Evolutionary conservation across 208 protist species (phyloP), one percentile per base, ranked within the genome.

Genomic region (Crithidia expoeki): DNA sequence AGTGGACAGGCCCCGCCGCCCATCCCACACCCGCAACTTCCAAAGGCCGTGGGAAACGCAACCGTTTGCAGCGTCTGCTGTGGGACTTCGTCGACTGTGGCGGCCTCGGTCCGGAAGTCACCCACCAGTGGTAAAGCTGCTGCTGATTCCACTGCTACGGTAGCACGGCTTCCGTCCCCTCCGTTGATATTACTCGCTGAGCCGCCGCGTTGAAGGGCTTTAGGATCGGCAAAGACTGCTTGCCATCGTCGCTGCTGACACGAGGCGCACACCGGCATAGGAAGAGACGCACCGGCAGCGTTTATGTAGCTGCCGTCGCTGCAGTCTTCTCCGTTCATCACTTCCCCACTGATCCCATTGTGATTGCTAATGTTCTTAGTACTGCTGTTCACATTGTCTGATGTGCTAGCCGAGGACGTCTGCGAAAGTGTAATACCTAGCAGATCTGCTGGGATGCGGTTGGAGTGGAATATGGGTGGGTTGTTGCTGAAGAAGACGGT

Each of bases 401-500:
- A 4, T 10, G 57, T 21, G 25, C n/a, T 4, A 17, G 59, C 44
- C 19, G 49, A 34, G 7, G 38, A 5, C 3, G 5, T 4, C 42
- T 17, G 42, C 42, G 42, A 9, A 1, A 32, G 10, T 25, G 23
- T 5, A 6, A 55, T 40, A 33, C 56, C 59, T 2, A 85, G 56
- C 21, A 76, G 50, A 21, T 73, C 67, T 5, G 53, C 34, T 0
- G 83, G 79, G 28, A 91, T 91, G 16, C 81, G 77, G 59, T 86
- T 91, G 3, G 89, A 93, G 78, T 92, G 80, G 64, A 94, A 94
- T 46, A 94, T 79, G 19, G 86, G 85, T 7, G 77, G 44, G 51
- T 79, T 86, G 72, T 91, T 88, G 77, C 80, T 86, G 25, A 80
- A 80, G 63, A 94, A 93, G 1, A 94, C 80, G 32, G 83, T 83